Base-by-base conservation (phyloP, 2,329 filamentous ascomycete species). In the Cladosporium sp. region DNA sequence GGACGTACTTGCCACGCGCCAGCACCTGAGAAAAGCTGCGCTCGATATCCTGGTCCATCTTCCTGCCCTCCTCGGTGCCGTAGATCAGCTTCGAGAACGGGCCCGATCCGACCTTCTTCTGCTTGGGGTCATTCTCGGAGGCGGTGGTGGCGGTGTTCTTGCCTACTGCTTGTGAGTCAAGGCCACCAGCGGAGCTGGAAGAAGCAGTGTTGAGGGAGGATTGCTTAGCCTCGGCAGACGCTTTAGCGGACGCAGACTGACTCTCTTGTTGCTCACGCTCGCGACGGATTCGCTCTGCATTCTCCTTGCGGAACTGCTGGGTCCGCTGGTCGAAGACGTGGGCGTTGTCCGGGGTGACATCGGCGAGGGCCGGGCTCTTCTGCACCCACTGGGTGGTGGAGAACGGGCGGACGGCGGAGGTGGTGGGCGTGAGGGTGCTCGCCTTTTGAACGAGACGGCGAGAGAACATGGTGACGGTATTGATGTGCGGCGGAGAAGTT, bases 1-100 rank as follows among this genome's bases (percentile, higher is more conserved):
- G 93, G 51, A 98, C 91, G 66, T 98, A 98, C 75, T 98, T 98
- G 67, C 93, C 93, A 59, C 93, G 82, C 19, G 93, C 93, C 43
- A 98, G 77, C 42, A 97, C 88, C 71, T 96, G 91, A 48, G 88
- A 95, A 75, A 97, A 98, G 68, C 88, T 95, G 54, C 91, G 85
- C 75, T 97, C 90, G 66, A 98, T 92, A 74, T 97, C 92, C 59
- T 88, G 87, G 66, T 98, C 93, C 69, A 96, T 82, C 74, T 95
- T 87, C 56, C 91, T 84, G 32, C 91, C 93, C 72, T 97, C 92
- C 66, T 93, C 90, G 11, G 93, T 98, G 65, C 93, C 93, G 72
- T 98, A 97, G 68, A 98, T 95, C 62, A 98, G 82, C 62, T 86
- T 92, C 34, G 87, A 86, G 54, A 98, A 72, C 37, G 87, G 82